Evolutionary conservation across 495 filamentous ascomycete genomes (phyloP).

Genomic region (Penicillium daleae): DNA sequence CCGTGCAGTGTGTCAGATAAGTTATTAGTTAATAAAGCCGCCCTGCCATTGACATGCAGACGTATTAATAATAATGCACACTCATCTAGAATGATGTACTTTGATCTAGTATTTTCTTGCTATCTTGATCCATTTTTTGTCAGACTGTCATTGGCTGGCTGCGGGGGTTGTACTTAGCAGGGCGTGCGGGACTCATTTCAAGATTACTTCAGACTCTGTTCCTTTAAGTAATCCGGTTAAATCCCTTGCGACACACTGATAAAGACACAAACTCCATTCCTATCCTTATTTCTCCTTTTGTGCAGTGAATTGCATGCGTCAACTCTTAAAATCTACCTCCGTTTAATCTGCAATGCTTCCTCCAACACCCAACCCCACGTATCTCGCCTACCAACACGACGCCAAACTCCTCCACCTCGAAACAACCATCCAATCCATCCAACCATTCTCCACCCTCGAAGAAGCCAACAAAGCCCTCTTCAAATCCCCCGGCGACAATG

Average conservation of each 20-base stretch:
- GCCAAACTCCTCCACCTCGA: constrained; percentile 49
- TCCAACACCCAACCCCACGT: constrained; percentile 45
- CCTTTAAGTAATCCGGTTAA: too few relatives aligned
- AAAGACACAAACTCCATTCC: neutral
- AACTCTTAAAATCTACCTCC: neutral
- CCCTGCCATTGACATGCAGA: too few relatives aligned
- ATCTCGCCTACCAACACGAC: constrained; percentile 59
- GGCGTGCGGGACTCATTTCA: neutral
- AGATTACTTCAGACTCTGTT: too few relatives aligned
- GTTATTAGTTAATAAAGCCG: too few relatives aligned
- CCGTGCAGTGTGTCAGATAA: too few relatives aligned
- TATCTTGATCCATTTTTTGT: neutral
- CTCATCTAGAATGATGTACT: too few relatives aligned
- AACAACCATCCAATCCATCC: constrained; percentile 47
- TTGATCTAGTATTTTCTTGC: too few relatives aligned
- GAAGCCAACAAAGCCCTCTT: constrained; percentile 41
- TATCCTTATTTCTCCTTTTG: neutral
- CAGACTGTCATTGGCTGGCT: neutral
- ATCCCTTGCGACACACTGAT: neutral
- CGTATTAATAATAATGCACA: too few relatives aligned
- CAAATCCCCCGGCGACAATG: constrained; percentile 48
- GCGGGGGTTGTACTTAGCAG: neutral
- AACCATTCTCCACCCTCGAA: constrained; percentile 48
- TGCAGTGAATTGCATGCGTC: neutral
- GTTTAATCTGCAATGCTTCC: constrained; percentile 1